phyloP scores from a whole-genome alignment of 2,329 filamentous ascomycete genomes.

The Coleophoma cylindrospora region DNA sequence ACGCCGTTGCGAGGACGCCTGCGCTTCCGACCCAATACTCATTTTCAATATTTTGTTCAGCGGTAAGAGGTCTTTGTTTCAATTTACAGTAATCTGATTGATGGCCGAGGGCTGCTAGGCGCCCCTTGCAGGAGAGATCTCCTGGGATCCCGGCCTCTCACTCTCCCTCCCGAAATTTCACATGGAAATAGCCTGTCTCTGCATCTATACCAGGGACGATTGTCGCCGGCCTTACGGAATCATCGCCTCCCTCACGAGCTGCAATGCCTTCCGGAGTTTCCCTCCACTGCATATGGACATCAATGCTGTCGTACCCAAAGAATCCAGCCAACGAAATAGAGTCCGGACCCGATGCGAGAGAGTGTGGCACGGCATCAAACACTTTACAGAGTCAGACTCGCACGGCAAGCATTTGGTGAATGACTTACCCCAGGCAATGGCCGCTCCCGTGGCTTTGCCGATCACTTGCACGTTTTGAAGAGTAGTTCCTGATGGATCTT shows the following conservation, averaged over 20 bases:
- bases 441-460: neutral
- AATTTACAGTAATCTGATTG: too few relatives aligned
- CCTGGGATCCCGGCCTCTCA: neutral
- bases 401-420: neutral
- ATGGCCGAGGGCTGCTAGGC: too few relatives aligned
- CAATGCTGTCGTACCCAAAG: constrained; percentile 5
- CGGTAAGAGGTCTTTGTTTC: too few relatives aligned
- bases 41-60: too few relatives aligned
- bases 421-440: constrained; percentile 1
- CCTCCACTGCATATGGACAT: constrained; percentile 6
- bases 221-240: neutral
- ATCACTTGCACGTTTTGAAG: neutral
- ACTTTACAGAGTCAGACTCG: constrained; percentile 1
- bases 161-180: neutral
- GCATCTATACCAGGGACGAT: neutral
- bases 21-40: too few relatives aligned
- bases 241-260: neutral
- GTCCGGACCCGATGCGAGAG: neutral
- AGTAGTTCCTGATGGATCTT: neutral
- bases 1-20: too few relatives aligned
- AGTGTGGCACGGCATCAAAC: neutral
- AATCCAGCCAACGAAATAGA: neutral
- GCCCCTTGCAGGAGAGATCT: too few relatives aligned
- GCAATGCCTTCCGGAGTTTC: constrained; percentile 1
- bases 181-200: constrained; percentile 3